Evolutionary conservation across 2,329 filamentous ascomycete genomes (phyloP).

Genomic region (Nigrograna mackinnonii): DNA sequence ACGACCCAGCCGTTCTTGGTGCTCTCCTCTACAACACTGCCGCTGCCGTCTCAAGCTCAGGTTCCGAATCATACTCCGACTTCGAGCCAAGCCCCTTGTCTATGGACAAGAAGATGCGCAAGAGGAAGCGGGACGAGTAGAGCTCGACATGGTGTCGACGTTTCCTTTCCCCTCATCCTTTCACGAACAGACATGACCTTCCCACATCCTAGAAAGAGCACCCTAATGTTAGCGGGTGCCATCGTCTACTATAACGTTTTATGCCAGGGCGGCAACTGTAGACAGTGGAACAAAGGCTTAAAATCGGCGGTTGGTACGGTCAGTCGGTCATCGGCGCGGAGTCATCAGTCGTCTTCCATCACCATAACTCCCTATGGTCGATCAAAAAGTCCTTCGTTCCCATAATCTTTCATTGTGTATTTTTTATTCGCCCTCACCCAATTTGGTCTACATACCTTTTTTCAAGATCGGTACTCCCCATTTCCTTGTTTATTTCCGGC

Average conservation of each 20-base stretch:
- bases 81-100: conserved; percentile 40
- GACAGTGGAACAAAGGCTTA: conserved; percentile 29
- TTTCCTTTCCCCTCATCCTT: conserved; percentile 18
- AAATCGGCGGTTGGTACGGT: conserved; percentile 21
- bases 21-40: conserved; percentile 43
- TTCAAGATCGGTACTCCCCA: conserved; percentile 21
- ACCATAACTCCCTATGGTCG: conserved; percentile 7
- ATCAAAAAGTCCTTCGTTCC: conserved; percentile 27
- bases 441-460: conserved; percentile 10
- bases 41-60: conserved; percentile 38
- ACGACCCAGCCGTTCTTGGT: conserved; percentile 42
- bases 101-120: conserved; percentile 64
- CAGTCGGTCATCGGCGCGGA: conserved; percentile 6
- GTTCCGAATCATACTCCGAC: conserved; percentile 40
- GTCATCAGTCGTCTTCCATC: conserved; percentile 7
- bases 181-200: conserved; percentile 41
- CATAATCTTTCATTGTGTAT: conserved; percentile 26
- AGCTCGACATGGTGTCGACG: conserved; percentile 5
- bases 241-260: conserved; percentile 34
- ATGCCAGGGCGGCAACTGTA: conserved; percentile 35
- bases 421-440: conserved; percentile 15
- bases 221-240: conserved; percentile 25
- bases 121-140: conserved; percentile 72
- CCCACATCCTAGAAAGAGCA: conserved; percentile 28
- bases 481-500: conserved; percentile 20